Base-by-base conservation (phyloP, 2,329 filamentous ascomycete species). In the Trichoderma citrinoviride region DNA sequence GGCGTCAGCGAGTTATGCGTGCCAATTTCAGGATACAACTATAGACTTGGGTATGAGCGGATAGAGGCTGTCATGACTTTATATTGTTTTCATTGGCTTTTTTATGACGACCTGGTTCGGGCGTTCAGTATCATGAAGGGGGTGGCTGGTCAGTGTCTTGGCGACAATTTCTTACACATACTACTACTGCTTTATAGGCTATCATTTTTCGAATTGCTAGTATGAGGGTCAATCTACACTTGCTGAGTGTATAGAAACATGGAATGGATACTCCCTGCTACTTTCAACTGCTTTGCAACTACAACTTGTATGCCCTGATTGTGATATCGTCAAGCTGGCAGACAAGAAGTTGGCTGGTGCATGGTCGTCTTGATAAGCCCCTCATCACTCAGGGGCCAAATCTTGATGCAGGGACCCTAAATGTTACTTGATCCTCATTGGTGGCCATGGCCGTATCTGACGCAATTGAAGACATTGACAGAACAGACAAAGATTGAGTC, bases 11-110 rank as follows among this genome's bases (percentile, higher is more conserved):
- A 54, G 21, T 54, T 40, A 54, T 33, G 7, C 49, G 49, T 29
- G 27, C 27, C 50, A 25, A 40, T 49, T 41, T 60, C 27, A 46
- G 58, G 58, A 40, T 54, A 62, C 58, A 54, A 33, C 27, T 52
- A 62, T 62, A 62, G 58, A 62, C 49, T 62, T 62, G 40, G 58
- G 58, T 10, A 54, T 54, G 19, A 53, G 58, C 58, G 58, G 40
- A 29, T 54, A 62, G 47, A 62, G 27, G 40, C 12, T 29, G 53
- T 62, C 49, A 62, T 62, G 15, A 43, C 25, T 41, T 61, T 37
- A 37, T 37, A 15, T 52, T 15, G 6, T 50, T 25, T 54, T 47
- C 29, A 6, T 37, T 37, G 33, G 33, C 7, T 37, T 10, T 37
- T 37, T 37, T 10, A 12, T 46, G 41, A 41, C 58, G 23, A 40